These are phyloP conservation scores for Lipomyces orientalis DNA, from an alignment of 805 yeast species.

Conservation along the genomic window DNA sequence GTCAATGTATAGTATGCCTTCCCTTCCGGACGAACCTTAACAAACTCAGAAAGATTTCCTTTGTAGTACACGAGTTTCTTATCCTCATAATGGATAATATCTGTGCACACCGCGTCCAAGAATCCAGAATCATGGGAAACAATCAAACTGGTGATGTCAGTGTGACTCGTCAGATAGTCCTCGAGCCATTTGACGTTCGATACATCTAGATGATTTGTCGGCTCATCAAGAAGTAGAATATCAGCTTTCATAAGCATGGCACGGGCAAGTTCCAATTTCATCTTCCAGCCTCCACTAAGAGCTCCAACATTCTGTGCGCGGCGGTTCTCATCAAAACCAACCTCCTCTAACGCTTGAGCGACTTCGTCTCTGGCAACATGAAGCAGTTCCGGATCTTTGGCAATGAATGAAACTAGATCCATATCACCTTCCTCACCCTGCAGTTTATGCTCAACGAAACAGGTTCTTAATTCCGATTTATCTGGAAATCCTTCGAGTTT, in stretches of 20 bases:
- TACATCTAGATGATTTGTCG: conserved; percentile 97
- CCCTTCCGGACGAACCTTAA: conserved; percentile 91
- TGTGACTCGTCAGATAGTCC: conserved; percentile 80
- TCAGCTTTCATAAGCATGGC: conserved; percentile 98
- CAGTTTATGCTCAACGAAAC: conserved; percentile 95
- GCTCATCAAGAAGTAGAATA: conserved; percentile 92
- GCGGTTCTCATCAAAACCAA: conserved; percentile 91
- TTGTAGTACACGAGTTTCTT: conserved; percentile 93
- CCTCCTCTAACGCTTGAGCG: conserved; percentile 73
- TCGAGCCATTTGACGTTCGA: conserved; percentile 91
- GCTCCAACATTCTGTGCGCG: conserved; percentile 91
- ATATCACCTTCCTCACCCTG: conserved; percentile 94
- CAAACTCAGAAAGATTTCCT: conserved; percentile 94
- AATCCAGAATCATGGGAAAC: conserved; percentile 98
- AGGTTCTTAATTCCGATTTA: conserved; percentile 81
- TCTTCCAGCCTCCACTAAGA: conserved; percentile 98
- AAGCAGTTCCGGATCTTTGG: conserved; percentile 80
- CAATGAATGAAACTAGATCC: conserved; percentile 87
- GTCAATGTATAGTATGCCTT: conserved; percentile 93
- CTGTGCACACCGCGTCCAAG: conserved; percentile 94
- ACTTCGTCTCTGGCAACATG: conserved; percentile 67
- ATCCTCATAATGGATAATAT: conserved; percentile 93
- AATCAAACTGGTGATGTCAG: conserved; percentile 89
- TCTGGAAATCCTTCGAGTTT: conserved; percentile 98
- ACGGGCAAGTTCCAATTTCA: conserved; percentile 98